Percentiles rank a stretch among this genome's conserved stretches.
Evolutionary conservation across 116 monocot genomes (phyloP).

Genomic region (Thalassia testudinum): DNA sequence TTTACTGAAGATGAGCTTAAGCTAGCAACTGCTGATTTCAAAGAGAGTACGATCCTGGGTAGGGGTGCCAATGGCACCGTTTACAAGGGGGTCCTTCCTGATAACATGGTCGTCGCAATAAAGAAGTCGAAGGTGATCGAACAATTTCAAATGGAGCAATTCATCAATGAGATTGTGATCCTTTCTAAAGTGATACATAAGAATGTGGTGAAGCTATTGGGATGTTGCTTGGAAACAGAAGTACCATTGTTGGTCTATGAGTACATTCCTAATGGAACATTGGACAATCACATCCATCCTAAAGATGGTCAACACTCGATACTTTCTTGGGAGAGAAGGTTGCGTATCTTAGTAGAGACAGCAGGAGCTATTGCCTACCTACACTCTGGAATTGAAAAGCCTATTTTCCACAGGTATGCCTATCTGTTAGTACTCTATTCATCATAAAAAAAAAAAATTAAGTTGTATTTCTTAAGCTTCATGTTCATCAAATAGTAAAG

Average conservation of each 20-base stretch:
- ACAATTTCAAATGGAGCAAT: slow-evolving; percentile 13
- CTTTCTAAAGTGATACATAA: slow-evolving; percentile 24
- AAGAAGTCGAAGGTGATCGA: slow-evolving; percentile 19
- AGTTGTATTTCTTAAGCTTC: too few relatives aligned
- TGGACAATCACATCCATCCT: slow-evolving; percentile 12
- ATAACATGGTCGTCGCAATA: slow-evolving; percentile 11
- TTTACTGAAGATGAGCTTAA: slow-evolving; percentile 21
- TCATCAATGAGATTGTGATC: slow-evolving; percentile 24
- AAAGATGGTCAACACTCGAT: neutral
- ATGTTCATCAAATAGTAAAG: too few relatives aligned
- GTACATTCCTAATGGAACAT: slow-evolving; percentile 18
- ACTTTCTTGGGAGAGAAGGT: neutral
- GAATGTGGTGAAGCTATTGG: slow-evolving; percentile 23
- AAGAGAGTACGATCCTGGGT: slow-evolving; percentile 15
- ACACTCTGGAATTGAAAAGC: slow-evolving; percentile 2
- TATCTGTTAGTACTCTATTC: too few relatives aligned
- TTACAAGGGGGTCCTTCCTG: slow-evolving; percentile 25
- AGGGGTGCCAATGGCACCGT: slow-evolving; percentile 26
- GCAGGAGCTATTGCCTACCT: slow-evolving; percentile 18
- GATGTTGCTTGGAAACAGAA: slow-evolving; percentile 27
- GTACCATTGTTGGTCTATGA: slow-evolving; percentile 33
- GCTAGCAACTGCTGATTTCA: slow-evolving; percentile 25
- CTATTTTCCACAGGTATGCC: slow-evolving; percentile 18
- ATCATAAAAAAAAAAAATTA: too few relatives aligned
- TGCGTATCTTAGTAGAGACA: slow-evolving; percentile 7